Conservation (phyloP, 495 filamentous ascomycete species). For the Jackrogersella minutella region DNA sequence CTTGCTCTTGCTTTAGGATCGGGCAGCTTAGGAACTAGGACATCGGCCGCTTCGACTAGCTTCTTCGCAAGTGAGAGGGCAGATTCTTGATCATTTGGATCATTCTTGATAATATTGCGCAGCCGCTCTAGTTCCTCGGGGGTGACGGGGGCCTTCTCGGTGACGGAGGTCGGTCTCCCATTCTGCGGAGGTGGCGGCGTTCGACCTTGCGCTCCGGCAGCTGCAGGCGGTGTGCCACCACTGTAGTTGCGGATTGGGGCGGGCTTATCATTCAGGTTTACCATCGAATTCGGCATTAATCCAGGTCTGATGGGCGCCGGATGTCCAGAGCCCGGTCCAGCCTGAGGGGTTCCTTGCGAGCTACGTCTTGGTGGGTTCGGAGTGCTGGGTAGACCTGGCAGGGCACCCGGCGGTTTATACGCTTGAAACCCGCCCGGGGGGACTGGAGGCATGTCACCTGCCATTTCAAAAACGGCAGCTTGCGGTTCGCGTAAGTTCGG, state of each 20-base stretch:
- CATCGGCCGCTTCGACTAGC: constrained; percentile 81
- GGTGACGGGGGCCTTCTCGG: constrained; percentile 70
- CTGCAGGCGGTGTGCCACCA: constrained; percentile 48
- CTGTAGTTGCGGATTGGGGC: constrained; percentile 78
- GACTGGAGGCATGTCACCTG: constrained; percentile 63
- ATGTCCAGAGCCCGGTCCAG: constrained; percentile 57
- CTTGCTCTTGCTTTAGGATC: constrained; percentile 79
- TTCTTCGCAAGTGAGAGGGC: constrained; percentile 83
- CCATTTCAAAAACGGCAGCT: constrained; percentile 74
- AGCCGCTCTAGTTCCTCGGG: constrained; percentile 77
- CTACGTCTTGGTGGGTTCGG: constrained; percentile 38
- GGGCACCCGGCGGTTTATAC: constrained; percentile 45
- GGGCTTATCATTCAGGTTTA: constrained; percentile 63
- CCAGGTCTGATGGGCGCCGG: constrained; percentile 84
- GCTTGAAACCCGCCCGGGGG: constrained; percentile 53
- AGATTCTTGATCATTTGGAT: constrained; percentile 73
- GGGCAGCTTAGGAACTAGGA: constrained; percentile 74
- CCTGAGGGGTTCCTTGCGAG: constrained; percentile 41
- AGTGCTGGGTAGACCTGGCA: constrained; percentile 44
- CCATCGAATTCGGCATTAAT: constrained; percentile 64
- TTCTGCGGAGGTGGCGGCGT: constrained; percentile 44
- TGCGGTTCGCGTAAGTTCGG: constrained; percentile 70
- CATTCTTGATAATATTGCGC: constrained; percentile 68
- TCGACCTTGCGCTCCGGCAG: constrained; percentile 44
- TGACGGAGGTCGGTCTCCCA: constrained; percentile 34